Evolutionary conservation across 1,284 basidiomycete genomes (phyloP), one percentile per base, ranked within the genome.

Genomic region (Lentinula novae-zelandiae): DNA sequence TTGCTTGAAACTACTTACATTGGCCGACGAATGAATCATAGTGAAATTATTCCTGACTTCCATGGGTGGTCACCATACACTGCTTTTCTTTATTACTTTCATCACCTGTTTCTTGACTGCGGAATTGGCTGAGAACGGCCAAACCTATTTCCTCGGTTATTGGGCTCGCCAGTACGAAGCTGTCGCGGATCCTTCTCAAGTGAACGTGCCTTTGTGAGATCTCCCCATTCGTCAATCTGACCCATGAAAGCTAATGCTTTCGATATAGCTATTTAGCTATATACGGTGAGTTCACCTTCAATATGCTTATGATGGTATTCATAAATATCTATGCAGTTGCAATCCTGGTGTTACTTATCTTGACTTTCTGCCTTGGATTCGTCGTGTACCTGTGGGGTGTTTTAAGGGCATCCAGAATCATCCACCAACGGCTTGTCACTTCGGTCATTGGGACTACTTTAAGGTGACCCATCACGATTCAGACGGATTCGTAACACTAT

Each of bases 91-190:
- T 59, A n/a, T 62, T n/a, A 38, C 54, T 8, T 70, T 68, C 60
- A 31, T 77, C 2, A 60, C 63, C n/a, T 70, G 70, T 0, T 62
- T 76, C 8, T 59, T 73, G 27, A 34, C 73, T 4, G 67, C 65
- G 8, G 74, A 78, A 38, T 33, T 60, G 36, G 36, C 27, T 13
- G 51, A 53, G 9, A 53, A 34, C 42, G 27, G 44, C 6, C 78
- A 83, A 67, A 82, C 78, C 0, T 85, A 81, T 77, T 86, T 79
- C 72, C 73, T 87, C 12, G 85, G 84, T 36, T 77, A 80, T 60
- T 88, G 85, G 83, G 80, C 83, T 2, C 57, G 27, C 10, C 63
- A 62, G 31, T 62, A 60, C 51, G 58, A 60, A 33, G 22, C 20
- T 42, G 34, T 36, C n/a, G 9, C 17, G n/a, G 17, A 51, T 58